These are phyloP conservation scores for Fraxinus anomala DNA, from an alignment of 257 asterid genomes.

Conservation along the genomic window DNA sequence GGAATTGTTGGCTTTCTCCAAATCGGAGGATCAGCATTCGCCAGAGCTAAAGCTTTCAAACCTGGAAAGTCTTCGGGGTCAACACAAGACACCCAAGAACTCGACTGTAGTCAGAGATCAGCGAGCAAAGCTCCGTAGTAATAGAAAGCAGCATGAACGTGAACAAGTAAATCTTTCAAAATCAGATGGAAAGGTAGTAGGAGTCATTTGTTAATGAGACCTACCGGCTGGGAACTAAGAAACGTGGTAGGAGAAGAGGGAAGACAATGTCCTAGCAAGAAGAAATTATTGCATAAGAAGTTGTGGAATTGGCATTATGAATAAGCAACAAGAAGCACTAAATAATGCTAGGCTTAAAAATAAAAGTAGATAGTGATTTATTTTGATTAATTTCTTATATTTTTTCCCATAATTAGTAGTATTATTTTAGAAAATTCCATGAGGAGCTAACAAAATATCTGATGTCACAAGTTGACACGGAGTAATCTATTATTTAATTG, in stretches of 20 bases:
- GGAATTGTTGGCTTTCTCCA: slow-evolving; percentile 8
- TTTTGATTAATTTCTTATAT: background rate
- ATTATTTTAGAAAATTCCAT: no score
- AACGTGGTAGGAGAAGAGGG: slow-evolving; percentile 21
- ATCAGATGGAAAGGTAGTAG: slow-evolving; percentile 15
- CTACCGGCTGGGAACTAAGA: background rate
- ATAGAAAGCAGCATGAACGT: background rate
- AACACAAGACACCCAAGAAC: slow-evolving; percentile 15
- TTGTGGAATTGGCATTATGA: background rate
- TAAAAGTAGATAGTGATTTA: background rate
- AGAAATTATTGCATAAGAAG: background rate
- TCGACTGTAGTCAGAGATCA: slow-evolving; percentile 9
- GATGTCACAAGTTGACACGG: background rate
- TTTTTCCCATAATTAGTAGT: background rate
- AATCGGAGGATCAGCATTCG: background rate
- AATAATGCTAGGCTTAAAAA: background rate
- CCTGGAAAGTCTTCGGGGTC: slow-evolving; percentile 7
- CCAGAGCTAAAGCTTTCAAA: slow-evolving; percentile 8
- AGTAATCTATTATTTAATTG: background rate
- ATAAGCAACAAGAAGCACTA: background rate
- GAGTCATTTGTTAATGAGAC: background rate
- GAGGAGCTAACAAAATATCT: background rate
- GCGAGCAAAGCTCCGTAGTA: slow-evolving; percentile 2
- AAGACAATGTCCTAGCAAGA: slow-evolving; percentile 12
- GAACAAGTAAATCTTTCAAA: slow-evolving; percentile 6